Evolutionary conservation across 75 land plant species (phyloP).

Genomic region (Cryptomeria japonica): DNA sequence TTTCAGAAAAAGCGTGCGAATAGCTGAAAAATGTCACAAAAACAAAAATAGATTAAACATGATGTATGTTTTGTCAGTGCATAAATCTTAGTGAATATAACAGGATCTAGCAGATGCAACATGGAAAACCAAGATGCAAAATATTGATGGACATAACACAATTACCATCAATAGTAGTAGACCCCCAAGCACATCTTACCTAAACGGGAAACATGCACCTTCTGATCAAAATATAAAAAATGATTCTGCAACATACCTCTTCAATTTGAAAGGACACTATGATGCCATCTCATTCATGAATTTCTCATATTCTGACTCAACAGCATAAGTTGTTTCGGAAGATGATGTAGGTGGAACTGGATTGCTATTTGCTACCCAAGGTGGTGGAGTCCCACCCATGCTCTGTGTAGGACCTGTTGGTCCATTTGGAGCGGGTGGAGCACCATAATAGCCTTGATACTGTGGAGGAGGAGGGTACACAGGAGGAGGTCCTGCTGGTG

Average conservation of each 20-base stretch:
- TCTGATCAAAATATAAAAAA: not conserved
- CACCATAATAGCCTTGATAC: constrained; percentile 54
- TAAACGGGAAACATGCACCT: not conserved
- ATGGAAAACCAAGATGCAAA: not conserved
- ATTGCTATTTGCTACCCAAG: constrained; percentile 21
- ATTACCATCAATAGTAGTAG: not conserved
- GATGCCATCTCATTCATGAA: constrained; percentile 94
- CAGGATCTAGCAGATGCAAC: not conserved
- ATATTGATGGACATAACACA: no score
- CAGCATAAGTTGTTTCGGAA: constrained; percentile 36
- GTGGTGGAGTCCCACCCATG: constrained; percentile 30
- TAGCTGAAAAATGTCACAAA: not conserved
- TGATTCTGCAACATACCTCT: not conserved
- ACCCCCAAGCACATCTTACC: not conserved
- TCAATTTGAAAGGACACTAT: not conserved
- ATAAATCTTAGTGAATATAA: not conserved
- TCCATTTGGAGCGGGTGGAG: constrained; percentile 43
- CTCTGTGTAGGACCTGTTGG: constrained; percentile 32
- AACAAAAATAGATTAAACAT: not conserved
- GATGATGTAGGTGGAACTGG: constrained; percentile 17
- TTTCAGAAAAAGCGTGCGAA: not conserved
- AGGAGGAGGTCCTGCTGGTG: constrained; percentile 35
- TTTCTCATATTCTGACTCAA: constrained; percentile 87
- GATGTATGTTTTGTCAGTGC: not conserved
- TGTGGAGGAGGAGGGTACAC: constrained; percentile 38